Percentiles rank a stretch among this genome's conserved stretches.
phyloP scores from a whole-genome alignment of 495 filamentous ascomycete species.

The Aspergillus leporis region DNA sequence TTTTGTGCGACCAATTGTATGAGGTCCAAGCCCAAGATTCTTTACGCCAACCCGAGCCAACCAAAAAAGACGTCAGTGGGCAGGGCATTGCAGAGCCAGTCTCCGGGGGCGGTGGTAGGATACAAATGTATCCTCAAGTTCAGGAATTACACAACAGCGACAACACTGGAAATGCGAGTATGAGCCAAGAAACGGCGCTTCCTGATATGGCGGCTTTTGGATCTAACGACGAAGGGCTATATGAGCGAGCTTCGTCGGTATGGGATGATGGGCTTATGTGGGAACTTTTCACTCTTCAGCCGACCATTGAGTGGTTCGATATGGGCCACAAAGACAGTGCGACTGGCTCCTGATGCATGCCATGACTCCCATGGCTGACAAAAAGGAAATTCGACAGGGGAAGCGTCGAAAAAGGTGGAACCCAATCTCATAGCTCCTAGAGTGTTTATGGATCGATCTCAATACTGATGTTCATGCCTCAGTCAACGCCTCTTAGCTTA shows the following conservation, averaged over 20 bases:
- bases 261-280: slow-evolving; percentile 36
- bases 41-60: not conserved
- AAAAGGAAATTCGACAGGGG: no score
- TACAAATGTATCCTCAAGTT: not conserved
- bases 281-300: slow-evolving; percentile 35
- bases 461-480: no score
- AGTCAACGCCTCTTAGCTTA: no score
- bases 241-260: not conserved
- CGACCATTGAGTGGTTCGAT: slow-evolving; percentile 28
- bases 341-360: not conserved
- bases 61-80: not conserved
- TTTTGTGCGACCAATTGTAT: not conserved
- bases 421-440: no score
- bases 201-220: not conserved
- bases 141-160: not conserved
- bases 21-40: not conserved
- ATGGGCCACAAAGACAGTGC: not conserved
- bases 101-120: not conserved
- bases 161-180: not conserved
- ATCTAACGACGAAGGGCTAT: not conserved
- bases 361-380: no score
- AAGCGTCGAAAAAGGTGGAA: no score
- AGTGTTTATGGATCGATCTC: no score
- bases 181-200: not conserved
- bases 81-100: not conserved